Evolutionary conservation across 1,139 yeast species (phyloP), one percentile per base, ranked within the genome.

Genomic region (Meyerozyma sp.): DNA sequence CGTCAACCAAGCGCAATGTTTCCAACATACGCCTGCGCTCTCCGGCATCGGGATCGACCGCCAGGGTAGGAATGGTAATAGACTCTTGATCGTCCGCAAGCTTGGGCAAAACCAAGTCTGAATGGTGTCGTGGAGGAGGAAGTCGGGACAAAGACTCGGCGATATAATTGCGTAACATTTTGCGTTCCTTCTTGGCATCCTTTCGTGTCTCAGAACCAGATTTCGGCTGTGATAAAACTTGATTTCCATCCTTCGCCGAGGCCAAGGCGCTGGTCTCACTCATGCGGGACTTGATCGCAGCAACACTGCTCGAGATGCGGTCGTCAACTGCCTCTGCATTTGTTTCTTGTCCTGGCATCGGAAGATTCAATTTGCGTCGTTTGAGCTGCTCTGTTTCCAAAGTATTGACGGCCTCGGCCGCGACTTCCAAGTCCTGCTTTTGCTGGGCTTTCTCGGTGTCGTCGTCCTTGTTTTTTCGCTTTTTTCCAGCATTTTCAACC

Each of bases 311-410:
- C 5, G 13, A 11, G 8, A 34, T 34, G 14, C 26, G 25, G 8
- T 65, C 56, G 42, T 60, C 64, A 2, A 45, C 56, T 2, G 16
- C 47, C 38, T 21, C 43, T 34, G 38, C 25, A 20, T 34, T 16
- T 14, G 27, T 18, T 46, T 48, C 55, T 4, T 46, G 47, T 13
- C 48, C 56, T 0, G 85, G 83, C 1, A 65, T 72, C 2, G 89
- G 81, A 11, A 86, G 63, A 4, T 66, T 70, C 21, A 84, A 62
- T 49, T 75, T 78, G 11, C 84, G 66, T 46, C 81, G 74, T 53
- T 84, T 81, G 42, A 66, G 52, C 16, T 59, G 52, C 41, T 68
- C 70, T 10, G 68, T 71, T 44, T 70, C 65, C 10, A 63, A 60
- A 20, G 62, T 64, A 5, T 59, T 58, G 10, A 54, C 52, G 8